Evolutionary conservation across 208 protist species (phyloP).

Genomic region (Acanthamoeba triangularis): DNA sequence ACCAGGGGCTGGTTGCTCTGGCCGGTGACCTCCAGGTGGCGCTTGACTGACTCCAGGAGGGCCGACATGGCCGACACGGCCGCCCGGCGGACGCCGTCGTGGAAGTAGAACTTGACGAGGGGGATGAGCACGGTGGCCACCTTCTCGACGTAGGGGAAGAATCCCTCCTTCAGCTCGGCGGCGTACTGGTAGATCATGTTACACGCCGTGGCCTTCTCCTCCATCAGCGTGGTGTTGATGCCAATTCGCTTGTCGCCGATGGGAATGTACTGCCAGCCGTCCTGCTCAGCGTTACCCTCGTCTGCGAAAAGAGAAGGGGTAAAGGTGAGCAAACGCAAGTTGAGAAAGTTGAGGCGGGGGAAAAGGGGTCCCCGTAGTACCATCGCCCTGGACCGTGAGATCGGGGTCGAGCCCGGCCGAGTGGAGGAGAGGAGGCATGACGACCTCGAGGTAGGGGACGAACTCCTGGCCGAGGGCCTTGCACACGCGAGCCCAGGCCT

Average conservation of each 20-base stretch:
- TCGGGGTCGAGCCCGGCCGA: slow-evolving; percentile 88
- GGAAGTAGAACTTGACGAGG: slow-evolving; percentile 91
- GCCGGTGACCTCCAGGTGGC: slow-evolving; percentile 33
- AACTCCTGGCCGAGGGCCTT: slow-evolving; percentile 92
- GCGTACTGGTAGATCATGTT: slow-evolving; percentile 89
- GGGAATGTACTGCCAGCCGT: slow-evolving; percentile 87
- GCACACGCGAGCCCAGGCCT: slow-evolving; percentile 91
- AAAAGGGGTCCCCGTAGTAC: background rate
- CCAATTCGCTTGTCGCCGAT: slow-evolving; percentile 83
- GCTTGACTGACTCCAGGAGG: slow-evolving; percentile 39
- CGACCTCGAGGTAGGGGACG: slow-evolving; percentile 89
- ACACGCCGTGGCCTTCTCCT: slow-evolving; percentile 92
- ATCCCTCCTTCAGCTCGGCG: slow-evolving; percentile 83
- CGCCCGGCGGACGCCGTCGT: slow-evolving; percentile 82
- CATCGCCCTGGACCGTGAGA: slow-evolving; percentile 54
- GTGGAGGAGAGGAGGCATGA: slow-evolving; percentile 65
- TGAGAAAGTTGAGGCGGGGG: background rate
- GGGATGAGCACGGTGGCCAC: slow-evolving; percentile 84
- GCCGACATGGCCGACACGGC: slow-evolving; percentile 73
- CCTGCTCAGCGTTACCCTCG: slow-evolving; percentile 75
- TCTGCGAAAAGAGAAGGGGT: background rate
- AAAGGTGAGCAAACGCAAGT: background rate
- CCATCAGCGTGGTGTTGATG: slow-evolving; percentile 89
- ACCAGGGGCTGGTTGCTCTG: background rate
- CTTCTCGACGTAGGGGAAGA: slow-evolving; percentile 88